These are phyloP conservation scores for Tylopilus subfusipes DNA, from an alignment of 768 basidiomycete species.

Conservation along the genomic window DNA sequence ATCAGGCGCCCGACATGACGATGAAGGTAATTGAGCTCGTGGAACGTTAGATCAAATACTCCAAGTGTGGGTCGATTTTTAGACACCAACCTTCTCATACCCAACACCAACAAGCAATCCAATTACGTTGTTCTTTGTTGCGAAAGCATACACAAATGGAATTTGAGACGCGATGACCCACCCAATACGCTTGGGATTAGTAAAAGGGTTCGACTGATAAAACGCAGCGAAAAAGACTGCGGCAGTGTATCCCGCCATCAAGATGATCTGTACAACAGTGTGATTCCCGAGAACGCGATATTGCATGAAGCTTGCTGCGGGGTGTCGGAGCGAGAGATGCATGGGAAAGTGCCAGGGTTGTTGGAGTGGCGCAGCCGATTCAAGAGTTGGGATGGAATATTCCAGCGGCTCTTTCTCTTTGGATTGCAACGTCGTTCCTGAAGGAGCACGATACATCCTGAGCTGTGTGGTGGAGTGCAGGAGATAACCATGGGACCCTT, in stretches of 20 bases:
- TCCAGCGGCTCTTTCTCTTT: neutral
- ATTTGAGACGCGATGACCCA: slow-evolving; percentile 58
- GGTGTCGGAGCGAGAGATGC: slow-evolving; percentile 41
- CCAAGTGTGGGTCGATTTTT: neutral
- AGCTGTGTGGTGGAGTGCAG: slow-evolving; percentile 28
- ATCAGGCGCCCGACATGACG: slow-evolving; percentile 61
- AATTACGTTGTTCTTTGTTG: slow-evolving; percentile 66
- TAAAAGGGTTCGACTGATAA: slow-evolving; percentile 50
- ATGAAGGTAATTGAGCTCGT: slow-evolving; percentile 73
- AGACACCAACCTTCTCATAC: slow-evolving; percentile 57
- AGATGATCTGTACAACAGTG: slow-evolving; percentile 45
- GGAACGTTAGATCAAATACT: neutral
- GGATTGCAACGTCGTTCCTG: neutral
- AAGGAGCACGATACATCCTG: neutral
- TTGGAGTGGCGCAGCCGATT: neutral
- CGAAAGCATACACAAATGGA: slow-evolving; percentile 59
- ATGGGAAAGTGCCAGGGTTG: slow-evolving; percentile 33
- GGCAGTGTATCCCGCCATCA: slow-evolving; percentile 46
- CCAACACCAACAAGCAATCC: slow-evolving; percentile 55
- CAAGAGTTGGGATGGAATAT: neutral
- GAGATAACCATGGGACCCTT: slow-evolving; percentile 49
- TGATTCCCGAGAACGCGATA: slow-evolving; percentile 44
- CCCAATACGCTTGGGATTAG: slow-evolving; percentile 45
- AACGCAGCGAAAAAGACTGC: slow-evolving; percentile 47
- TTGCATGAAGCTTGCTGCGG: slow-evolving; percentile 41